These are phyloP conservation scores for Xylaria flabelliformis DNA, from an alignment of 495 filamentous ascomycete genomes.

Conservation along the genomic window DNA sequence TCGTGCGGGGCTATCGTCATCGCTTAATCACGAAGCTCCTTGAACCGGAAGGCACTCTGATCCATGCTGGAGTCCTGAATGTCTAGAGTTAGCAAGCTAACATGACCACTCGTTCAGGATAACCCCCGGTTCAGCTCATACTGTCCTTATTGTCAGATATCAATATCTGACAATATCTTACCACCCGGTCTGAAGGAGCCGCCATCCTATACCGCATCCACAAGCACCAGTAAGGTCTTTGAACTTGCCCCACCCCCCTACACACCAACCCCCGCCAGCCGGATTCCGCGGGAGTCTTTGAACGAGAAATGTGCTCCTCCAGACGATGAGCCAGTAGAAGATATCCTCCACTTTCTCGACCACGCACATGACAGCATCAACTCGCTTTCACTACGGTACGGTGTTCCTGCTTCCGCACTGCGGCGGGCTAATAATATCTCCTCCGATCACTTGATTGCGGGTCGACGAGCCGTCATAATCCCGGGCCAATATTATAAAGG, in stretches of 20 bases:
- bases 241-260: slow-evolving; percentile 51
- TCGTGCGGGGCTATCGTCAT: slow-evolving; percentile 46
- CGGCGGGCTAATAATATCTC: slow-evolving; percentile 67
- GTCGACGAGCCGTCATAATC: slow-evolving; percentile 69
- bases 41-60: not conserved
- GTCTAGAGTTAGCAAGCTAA: slow-evolving; percentile 21
- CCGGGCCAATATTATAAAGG: slow-evolving; percentile 69
- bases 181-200: slow-evolving; percentile 64
- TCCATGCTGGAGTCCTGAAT: not conserved
- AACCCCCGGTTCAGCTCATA: slow-evolving; percentile 74
- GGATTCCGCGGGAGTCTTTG: slow-evolving; percentile 23
- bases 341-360: slow-evolving; percentile 72
- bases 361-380: slow-evolving; percentile 65
- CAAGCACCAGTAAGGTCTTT: slow-evolving; percentile 32
- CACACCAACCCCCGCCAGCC: slow-evolving; percentile 30
- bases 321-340: slow-evolving; percentile 47
- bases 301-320: slow-evolving; percentile 37
- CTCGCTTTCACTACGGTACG: slow-evolving; percentile 71
- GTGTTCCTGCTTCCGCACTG: slow-evolving; percentile 62
- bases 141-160: slow-evolving; percentile 64
- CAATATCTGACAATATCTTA: slow-evolving; percentile 53
- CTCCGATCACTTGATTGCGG: slow-evolving; percentile 68
- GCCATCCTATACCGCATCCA: slow-evolving; percentile 60
- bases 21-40: not conserved
- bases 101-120: slow-evolving; percentile 46